Evolutionary conservation across 352 stramenopile genomes (phyloP), one percentile per base, ranked within the genome.

Genomic region (Phytophthora macrochlamydospora): DNA sequence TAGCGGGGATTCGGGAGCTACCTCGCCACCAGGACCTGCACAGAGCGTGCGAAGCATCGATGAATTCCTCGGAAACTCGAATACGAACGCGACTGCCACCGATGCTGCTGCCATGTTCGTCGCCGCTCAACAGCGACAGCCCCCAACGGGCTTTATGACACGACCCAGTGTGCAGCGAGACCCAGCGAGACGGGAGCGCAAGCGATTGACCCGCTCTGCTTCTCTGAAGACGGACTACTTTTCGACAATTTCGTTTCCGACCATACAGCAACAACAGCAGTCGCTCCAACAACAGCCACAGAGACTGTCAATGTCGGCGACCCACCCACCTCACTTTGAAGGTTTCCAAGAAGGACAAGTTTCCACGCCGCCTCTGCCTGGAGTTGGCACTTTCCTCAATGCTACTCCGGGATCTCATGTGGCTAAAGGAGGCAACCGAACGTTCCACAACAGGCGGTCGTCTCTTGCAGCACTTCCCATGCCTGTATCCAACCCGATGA

Each of bases 221-320:
- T 92, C 83, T n/a, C 69, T 90, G 37, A 89, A 92, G 62, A 83
- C 76, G 51, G 83, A 92, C 33, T 92, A 92, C 56, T 92, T 82
- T 50, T 83, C 83, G 28, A 83, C 73, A 4, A 69, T 77, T 9
- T 71, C 80, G 54, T 84, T 82, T 28, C 69, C 70, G 4, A 59
- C 62, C 4, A 33, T 77, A 14, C 64, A 79, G 46, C 67, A 75
- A 31, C 69, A 76, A 28, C 62, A 77, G 37, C 69, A 73, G 31
- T 18, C 61, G 28, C 69, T 59, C 18, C 67, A 75, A n/a, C 69
- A 72, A n/a, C 66, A 62, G 32, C 45, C 50, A 6, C 65, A 73
- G 53, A 55, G 70, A 56, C 44, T 75, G 44, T 79, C 74, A 37
- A 59, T 74, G 5, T 72, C 70, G 18, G 59, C 70, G 9, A 81